These are phyloP conservation scores for Volvox reticuliferus DNA, from an alignment of 139 green algal species.

Conservation along the genomic window DNA sequence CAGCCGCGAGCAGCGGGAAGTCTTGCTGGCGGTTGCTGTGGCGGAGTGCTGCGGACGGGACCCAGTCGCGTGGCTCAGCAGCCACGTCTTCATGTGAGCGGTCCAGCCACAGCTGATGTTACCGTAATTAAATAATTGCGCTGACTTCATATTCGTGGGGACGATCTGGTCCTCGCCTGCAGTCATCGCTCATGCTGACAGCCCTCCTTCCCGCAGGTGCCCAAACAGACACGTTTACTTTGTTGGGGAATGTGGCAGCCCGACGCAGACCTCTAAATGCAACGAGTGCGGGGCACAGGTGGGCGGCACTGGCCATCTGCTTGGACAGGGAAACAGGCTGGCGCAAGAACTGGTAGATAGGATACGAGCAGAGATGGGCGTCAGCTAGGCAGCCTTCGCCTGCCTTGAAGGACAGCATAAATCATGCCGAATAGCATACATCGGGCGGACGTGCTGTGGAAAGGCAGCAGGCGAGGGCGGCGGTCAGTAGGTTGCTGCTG, in stretches of 20 bases:
- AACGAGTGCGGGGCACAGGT: slow-evolving; percentile 20
- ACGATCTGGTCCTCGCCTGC: too few species aligned
- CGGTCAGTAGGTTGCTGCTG: too few species aligned
- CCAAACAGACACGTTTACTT: slow-evolving; percentile 12
- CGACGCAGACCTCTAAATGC: not conserved
- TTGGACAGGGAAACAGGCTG: slow-evolving; percentile 6
- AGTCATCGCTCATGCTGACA: too few species aligned
- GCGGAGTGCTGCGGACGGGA: slow-evolving; percentile 8
- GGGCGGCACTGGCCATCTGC: slow-evolving; percentile 14
- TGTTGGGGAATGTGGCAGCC: slow-evolving; percentile 12
- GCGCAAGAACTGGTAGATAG: not conserved
- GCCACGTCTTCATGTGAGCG: slow-evolving; percentile 33
- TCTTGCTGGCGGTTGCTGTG: slow-evolving; percentile 4
- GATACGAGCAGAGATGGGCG: not conserved
- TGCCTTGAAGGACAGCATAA: too few species aligned
- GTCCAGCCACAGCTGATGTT: not conserved
- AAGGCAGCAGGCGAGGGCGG: too few species aligned
- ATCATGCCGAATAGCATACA: too few species aligned
- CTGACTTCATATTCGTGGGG: not conserved
- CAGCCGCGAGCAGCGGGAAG: not conserved
- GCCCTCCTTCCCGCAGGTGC: not conserved
- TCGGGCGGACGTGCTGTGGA: too few species aligned
- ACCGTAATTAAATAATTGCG: not conserved
- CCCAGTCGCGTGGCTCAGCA: not conserved
- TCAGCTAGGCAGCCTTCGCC: not conserved